Percentiles rank a stretch among this genome's conserved stretches.
Evolutionary conservation across 1,284 basidiomycete species (phyloP).

Genomic region (Gomphus sp.): DNA sequence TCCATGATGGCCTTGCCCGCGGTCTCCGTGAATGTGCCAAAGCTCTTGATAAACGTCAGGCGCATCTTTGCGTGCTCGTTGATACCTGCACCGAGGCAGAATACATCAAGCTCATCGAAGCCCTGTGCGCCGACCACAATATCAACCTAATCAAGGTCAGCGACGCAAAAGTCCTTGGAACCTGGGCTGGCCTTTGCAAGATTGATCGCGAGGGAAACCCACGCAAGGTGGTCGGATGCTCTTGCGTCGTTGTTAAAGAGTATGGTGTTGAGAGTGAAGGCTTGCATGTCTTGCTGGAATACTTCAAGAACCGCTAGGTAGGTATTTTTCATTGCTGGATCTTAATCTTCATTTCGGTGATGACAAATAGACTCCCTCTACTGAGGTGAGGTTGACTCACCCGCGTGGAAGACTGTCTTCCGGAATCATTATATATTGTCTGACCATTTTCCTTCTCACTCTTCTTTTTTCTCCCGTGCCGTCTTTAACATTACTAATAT

Average conservation of each 20-base stretch:
- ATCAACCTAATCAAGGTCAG: slow-evolving; percentile 98
- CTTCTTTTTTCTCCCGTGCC: neutral
- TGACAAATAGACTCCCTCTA: slow-evolving; percentile 87
- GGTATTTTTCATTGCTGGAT: slow-evolving; percentile 20
- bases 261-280: slow-evolving; percentile 96
- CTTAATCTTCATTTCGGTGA: slow-evolving; percentile 27
- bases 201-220: slow-evolving; percentile 99
- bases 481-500: neutral
- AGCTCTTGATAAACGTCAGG: slow-evolving; percentile 97
- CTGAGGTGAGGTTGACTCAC: slow-evolving; percentile 46
- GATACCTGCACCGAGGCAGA: slow-evolving; percentile 99
- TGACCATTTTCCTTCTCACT: slow-evolving; percentile 28
- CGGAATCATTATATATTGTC: slow-evolving; percentile 76
- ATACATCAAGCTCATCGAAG: slow-evolving; percentile 99
- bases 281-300: slow-evolving; percentile 92
- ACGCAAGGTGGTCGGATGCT: slow-evolving; percentile 93
- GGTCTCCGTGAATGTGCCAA: slow-evolving; percentile 98
- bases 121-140: slow-evolving; percentile 97
- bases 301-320: slow-evolving; percentile 85
- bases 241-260: slow-evolving; percentile 97
- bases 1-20: slow-evolving; percentile 97
- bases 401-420: slow-evolving; percentile 65
- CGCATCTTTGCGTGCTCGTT: slow-evolving; percentile 97
- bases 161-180: slow-evolving; percentile 95
- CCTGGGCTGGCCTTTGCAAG: slow-evolving; percentile 98